Conservation (phyloP, 495 filamentous ascomycete genomes). For the Talaromyces borbonicus region DNA sequence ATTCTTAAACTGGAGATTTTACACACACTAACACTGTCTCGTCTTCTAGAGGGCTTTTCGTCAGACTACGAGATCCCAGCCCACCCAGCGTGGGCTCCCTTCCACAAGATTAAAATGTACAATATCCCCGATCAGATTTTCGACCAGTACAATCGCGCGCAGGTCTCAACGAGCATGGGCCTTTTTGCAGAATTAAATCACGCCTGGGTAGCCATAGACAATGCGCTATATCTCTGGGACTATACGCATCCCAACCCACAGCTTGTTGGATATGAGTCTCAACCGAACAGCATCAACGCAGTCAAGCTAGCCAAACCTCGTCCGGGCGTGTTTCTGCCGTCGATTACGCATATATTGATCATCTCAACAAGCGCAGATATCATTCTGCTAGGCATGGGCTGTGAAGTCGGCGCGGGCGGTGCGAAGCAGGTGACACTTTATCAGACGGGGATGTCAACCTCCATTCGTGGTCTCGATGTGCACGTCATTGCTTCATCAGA, state of each 20-base stretch:
- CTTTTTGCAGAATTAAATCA: conserved; percentile 87
- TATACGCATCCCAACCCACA: conserved; percentile 82
- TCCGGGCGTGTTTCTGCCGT: conserved; percentile 68
- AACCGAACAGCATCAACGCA: conserved; percentile 71
- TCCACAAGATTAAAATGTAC: conserved; percentile 71
- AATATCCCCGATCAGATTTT: conserved; percentile 83
- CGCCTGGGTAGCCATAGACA: conserved; percentile 94
- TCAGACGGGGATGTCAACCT: conserved; percentile 70
- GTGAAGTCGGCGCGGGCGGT: conserved; percentile 49
- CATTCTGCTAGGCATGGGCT: conserved; percentile 69
- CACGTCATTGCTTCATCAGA: conserved; percentile 66
- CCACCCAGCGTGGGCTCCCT: conserved; percentile 70
- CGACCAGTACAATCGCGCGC: conserved; percentile 74
- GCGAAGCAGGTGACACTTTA: conserved; percentile 63
- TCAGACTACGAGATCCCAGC: conserved; percentile 78
- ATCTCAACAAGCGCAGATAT: conserved; percentile 80
- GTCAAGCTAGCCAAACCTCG: conserved; percentile 76
- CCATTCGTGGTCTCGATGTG: conserved; percentile 61
- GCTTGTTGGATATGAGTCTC: conserved; percentile 86
- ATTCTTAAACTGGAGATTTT: neutral
- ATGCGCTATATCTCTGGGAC: conserved; percentile 94
- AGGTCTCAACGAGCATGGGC: conserved; percentile 80
- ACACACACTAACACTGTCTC: conserved; percentile 9
- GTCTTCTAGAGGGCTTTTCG: conserved; percentile 61
- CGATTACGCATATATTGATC: conserved; percentile 77